Evolutionary conservation across 2,329 filamentous ascomycete species (phyloP).

Genomic region (Exutisphaerella laricina): DNA sequence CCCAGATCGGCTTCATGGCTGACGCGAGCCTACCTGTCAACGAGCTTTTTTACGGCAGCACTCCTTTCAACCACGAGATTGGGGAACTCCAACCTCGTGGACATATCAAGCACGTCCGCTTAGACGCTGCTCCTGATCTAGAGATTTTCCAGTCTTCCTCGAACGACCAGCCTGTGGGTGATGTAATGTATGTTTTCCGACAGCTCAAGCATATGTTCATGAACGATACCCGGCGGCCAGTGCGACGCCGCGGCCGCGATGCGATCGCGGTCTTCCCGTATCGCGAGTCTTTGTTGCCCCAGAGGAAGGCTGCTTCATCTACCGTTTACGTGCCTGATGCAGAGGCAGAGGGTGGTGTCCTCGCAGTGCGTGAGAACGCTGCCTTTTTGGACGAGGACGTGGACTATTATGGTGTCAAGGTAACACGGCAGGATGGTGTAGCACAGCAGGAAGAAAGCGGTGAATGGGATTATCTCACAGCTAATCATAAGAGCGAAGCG

Average conservation of each 20-base stretch:
- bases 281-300: constrained; percentile 12
- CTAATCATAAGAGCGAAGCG: constrained; percentile 27
- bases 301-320: constrained; percentile 26
- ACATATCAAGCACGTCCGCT: not conserved
- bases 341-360: constrained; percentile 8
- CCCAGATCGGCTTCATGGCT: constrained; percentile 22
- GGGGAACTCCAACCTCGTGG: constrained; percentile 7
- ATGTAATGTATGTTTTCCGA: constrained; percentile 25
- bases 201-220: constrained; percentile 28
- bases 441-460: constrained; percentile 15
- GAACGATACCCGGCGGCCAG: constrained; percentile 10
- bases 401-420: constrained; percentile 11
- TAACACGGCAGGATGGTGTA: too few species aligned
- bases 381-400: constrained; percentile 16
- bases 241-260: constrained; percentile 20
- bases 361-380: constrained; percentile 28
- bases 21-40: constrained; percentile 26
- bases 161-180: constrained; percentile 14
- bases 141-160: constrained; percentile 15
- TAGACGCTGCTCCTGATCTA: not conserved
- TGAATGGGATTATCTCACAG: constrained; percentile 26
- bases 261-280: constrained; percentile 33
- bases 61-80: constrained; percentile 24
- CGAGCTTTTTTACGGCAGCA: constrained; percentile 33
- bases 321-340: constrained; percentile 25